Conservation (phyloP, 495 filamentous ascomycete species). For the Lineolata rhizophorae region DNA sequence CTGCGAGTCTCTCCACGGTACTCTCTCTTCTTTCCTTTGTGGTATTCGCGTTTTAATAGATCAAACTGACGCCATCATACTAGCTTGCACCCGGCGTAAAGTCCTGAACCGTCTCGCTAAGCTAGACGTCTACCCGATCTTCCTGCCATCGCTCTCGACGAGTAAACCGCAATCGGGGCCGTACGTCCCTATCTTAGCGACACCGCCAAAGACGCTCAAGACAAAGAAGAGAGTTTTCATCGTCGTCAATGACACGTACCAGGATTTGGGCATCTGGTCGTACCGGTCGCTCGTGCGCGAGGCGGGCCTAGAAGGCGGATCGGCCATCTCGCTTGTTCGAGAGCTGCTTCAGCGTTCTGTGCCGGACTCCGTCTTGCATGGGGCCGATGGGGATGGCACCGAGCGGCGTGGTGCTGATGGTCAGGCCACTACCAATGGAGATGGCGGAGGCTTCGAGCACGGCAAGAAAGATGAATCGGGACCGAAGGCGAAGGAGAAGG, state of each 20-base stretch:
- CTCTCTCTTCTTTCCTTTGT: not conserved
- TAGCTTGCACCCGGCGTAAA: conserved; percentile 41
- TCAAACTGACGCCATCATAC: conserved; percentile 3
- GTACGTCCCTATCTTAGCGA: conserved; percentile 44
- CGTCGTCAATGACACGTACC: conserved; percentile 42
- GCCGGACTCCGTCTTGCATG: too few relatives aligned
- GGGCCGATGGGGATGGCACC: too few relatives aligned
- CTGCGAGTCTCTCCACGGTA: conserved; percentile 40
- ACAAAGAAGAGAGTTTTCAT: conserved; percentile 45
- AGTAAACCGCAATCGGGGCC: conserved; percentile 23
- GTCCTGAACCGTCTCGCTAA: conserved; percentile 35
- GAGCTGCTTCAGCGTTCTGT: conserved; percentile 12
- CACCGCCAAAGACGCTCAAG: conserved; percentile 27
- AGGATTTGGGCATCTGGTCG: conserved; percentile 56
- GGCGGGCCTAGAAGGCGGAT: conserved; percentile 43
- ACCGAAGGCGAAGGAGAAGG: too few relatives aligned
- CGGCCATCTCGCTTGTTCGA: conserved; percentile 36
- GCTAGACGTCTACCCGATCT: conserved; percentile 30
- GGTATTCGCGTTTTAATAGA: not conserved
- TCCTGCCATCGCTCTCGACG: conserved; percentile 30
- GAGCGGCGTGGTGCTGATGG: too few relatives aligned
- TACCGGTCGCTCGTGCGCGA: conserved; percentile 36
- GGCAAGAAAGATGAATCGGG: too few relatives aligned
- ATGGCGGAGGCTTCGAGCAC: not conserved
- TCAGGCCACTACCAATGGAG: not conserved